phyloP scores from a whole-genome alignment of 306 rosid species.

The Arachis stenosperma region DNA sequence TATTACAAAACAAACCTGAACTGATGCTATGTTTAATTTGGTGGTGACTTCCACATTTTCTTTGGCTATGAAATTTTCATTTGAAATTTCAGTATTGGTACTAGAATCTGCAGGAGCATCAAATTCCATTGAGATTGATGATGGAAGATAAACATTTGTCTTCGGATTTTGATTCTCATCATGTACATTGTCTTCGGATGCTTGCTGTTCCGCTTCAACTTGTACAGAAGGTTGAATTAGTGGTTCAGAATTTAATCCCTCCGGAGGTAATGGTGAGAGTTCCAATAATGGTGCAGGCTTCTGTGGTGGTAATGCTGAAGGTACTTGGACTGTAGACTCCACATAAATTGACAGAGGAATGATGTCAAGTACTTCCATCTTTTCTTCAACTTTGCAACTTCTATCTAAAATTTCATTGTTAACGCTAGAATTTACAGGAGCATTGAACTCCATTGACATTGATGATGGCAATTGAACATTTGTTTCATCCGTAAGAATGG shows the following conservation, averaged over 20 bases:
- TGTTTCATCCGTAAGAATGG: background rate
- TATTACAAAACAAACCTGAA: constrained; percentile 31
- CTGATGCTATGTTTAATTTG: constrained; percentile 11
- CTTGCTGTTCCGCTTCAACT: constrained; percentile 21
- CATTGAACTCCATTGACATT: constrained; percentile 4
- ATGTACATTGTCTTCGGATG: background rate
- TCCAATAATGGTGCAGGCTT: background rate
- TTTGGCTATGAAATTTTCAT: constrained; percentile 17
- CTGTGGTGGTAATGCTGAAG: background rate
- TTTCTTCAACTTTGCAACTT: too few species aligned
- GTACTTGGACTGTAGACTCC: background rate
- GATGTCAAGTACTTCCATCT: background rate
- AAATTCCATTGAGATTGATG: constrained; percentile 24
- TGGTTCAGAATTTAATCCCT: constrained; percentile 18
- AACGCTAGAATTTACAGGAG: background rate
- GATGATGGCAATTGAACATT: constrained; percentile 7
- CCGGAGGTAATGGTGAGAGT: background rate
- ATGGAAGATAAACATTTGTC: constrained; percentile 14
- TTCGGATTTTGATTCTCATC: constrained; percentile 7
- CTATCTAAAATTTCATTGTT: background rate
- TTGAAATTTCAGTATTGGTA: background rate
- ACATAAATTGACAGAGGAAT: constrained; percentile 15
- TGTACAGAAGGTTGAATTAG: background rate
- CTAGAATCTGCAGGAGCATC: constrained; percentile 10
- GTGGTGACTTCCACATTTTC: background rate